These are phyloP conservation scores for Mortierella sp. DNA, from an alignment of 371 early-diverging fungal genomes.

Conservation along the genomic window DNA sequence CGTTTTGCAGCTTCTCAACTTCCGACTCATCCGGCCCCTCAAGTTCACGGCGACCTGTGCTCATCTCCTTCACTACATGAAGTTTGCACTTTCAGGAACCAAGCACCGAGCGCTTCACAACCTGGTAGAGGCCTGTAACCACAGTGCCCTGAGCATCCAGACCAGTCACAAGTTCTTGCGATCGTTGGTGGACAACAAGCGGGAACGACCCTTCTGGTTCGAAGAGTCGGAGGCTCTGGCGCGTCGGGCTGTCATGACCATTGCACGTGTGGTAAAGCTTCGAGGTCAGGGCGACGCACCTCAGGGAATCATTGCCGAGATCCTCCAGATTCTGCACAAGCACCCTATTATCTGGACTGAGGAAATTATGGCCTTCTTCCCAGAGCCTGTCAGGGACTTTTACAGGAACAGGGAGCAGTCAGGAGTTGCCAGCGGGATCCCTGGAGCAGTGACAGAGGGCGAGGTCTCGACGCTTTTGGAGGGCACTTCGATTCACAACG, in stretches of 20 bases:
- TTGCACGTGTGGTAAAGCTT: constrained; percentile 73
- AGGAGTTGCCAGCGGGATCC: constrained; percentile 25
- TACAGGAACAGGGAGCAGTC: constrained; percentile 57
- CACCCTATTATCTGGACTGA: constrained; percentile 71
- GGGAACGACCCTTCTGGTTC: constrained; percentile 76
- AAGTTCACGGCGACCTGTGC: constrained; percentile 57
- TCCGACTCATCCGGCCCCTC: constrained; percentile 71
- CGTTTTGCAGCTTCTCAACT: constrained; percentile 82
- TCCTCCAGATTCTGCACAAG: constrained; percentile 67
- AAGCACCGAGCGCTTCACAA: constrained; percentile 51
- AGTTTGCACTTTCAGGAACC: constrained; percentile 48
- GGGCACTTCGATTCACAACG: constrained; percentile 57
- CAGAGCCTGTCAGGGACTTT: constrained; percentile 67
- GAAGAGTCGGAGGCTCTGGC: constrained; percentile 77
- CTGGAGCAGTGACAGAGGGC: constrained; percentile 58
- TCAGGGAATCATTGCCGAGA: constrained; percentile 67
- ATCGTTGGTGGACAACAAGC: constrained; percentile 70
- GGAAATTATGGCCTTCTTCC: constrained; percentile 67
- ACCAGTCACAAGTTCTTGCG: constrained; percentile 70
- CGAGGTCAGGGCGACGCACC: constrained; percentile 75
- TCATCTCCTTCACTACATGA: constrained; percentile 70
- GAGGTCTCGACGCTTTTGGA: constrained; percentile 50
- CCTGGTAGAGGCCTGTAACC: constrained; percentile 48
- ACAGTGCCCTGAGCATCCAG: constrained; percentile 64
- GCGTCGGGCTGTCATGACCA: constrained; percentile 68